A percentile compares a stretch with the other conserved stretches of the same genome.
Evolutionary conservation across 768 basidiomycete genomes (phyloP).

Genomic region (Pisolithus orientalis): DNA sequence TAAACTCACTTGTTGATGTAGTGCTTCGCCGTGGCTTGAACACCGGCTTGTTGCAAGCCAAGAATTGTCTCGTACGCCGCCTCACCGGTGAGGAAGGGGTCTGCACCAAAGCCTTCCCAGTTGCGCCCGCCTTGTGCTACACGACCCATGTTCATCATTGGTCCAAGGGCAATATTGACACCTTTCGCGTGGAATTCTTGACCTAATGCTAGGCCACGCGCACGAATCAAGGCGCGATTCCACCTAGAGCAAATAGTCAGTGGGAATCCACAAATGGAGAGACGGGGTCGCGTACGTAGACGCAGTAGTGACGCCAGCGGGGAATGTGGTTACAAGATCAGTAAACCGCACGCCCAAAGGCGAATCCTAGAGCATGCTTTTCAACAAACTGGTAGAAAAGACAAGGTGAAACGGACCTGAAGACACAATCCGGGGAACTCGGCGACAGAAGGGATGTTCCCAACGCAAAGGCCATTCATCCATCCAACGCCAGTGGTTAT

Average conservation of each 20-base stretch:
- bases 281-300: constrained; percentile 50
- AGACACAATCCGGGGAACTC: constrained; percentile 67
- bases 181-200: constrained; percentile 80
- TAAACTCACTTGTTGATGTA: constrained; percentile 59
- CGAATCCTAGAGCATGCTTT: constrained; percentile 41
- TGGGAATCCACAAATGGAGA: not conserved
- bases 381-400: not conserved
- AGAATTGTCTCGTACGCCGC: constrained; percentile 70
- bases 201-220: constrained; percentile 75
- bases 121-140: constrained; percentile 77
- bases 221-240: constrained; percentile 72
- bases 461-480: constrained; percentile 59
- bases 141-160: constrained; percentile 87
- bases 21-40: constrained; percentile 87
- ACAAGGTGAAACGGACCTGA: constrained; percentile 36
- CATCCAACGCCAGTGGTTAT: constrained; percentile 54
- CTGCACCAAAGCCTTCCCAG: constrained; percentile 95
- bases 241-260: constrained; percentile 35
- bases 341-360: constrained; percentile 74
- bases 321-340: constrained; percentile 73
- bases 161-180: constrained; percentile 68
- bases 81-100: constrained; percentile 83
- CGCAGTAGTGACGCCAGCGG: constrained; percentile 78
- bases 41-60: constrained; percentile 75
- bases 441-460: constrained; percentile 51